These are phyloP conservation scores for Gossypium davidsonii DNA, from an alignment of 441 rosid genomes.

Conservation along the genomic window DNA sequence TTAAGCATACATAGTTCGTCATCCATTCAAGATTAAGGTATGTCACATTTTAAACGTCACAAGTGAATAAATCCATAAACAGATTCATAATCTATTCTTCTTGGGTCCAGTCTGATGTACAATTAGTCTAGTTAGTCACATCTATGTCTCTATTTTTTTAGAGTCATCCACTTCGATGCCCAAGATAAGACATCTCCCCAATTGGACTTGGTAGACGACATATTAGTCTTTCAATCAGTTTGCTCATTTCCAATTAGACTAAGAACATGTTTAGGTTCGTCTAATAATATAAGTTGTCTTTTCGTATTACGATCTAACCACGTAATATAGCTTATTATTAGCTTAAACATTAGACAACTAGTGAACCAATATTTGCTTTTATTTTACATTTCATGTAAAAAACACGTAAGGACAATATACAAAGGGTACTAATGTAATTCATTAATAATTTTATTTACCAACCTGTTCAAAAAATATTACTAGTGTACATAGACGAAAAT, in stretches of 20 bases:
- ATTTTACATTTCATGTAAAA: background rate
- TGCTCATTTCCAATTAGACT: background rate
- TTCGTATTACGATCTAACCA: background rate
- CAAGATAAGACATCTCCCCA: background rate
- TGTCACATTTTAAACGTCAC: background rate
- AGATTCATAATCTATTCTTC: background rate
- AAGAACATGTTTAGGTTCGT: background rate
- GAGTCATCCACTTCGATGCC: background rate
- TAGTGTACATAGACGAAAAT: background rate
- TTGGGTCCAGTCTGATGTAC: background rate
- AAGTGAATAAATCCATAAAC: background rate
- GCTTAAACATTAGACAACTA: background rate
- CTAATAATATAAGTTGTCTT: background rate
- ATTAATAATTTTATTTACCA: background rate
- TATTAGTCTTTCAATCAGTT: background rate
- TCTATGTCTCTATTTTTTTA: background rate
- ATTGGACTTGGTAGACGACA: background rate
- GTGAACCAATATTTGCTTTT: background rate
- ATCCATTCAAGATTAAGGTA: background rate
- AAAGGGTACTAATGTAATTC: background rate
- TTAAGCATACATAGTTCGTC: background rate
- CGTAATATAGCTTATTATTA: background rate
- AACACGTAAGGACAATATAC: background rate
- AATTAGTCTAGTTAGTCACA: background rate
- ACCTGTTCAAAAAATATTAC: background rate